Conservation (phyloP, 108 stramenopile genomes). For the Cyclostephanos invisitatus region DNA sequence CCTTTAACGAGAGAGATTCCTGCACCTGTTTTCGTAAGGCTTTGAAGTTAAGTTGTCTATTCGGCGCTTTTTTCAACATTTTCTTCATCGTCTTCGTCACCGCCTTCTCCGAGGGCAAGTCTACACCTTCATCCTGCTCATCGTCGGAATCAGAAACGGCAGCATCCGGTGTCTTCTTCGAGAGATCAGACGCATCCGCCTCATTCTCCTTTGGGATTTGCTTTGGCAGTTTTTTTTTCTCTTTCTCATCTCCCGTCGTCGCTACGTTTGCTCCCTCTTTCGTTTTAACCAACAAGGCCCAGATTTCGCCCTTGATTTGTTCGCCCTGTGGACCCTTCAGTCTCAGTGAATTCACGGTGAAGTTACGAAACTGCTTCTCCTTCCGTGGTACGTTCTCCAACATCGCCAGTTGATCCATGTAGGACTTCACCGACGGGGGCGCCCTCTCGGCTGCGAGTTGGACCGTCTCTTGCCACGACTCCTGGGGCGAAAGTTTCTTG, state of each 20-base stretch:
- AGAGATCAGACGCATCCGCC: neutral
- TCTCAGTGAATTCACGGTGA: conserved; percentile 80
- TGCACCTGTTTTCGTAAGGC: conserved; percentile 54
- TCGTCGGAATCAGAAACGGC: conserved; percentile 17
- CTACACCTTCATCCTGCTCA: conserved; percentile 24
- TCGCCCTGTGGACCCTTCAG: conserved; percentile 51
- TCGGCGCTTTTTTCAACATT: conserved; percentile 74
- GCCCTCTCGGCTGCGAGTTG: conserved; percentile 51
- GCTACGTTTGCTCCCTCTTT: conserved; percentile 31
- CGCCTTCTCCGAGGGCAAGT: conserved; percentile 35
- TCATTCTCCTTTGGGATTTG: conserved; percentile 21
- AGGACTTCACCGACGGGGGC: conserved; percentile 55
- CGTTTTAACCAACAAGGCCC: conserved; percentile 66
- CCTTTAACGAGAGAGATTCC: conserved; percentile 27
- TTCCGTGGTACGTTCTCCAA: conserved; percentile 87
- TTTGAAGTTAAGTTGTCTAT: conserved; percentile 66
- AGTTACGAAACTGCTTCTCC: conserved; percentile 91
- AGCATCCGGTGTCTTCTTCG: neutral
- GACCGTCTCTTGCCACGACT: conserved; percentile 78
- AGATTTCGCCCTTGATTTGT: conserved; percentile 62
- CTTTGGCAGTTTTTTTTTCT: conserved; percentile 31
- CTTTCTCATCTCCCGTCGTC: conserved; percentile 33
- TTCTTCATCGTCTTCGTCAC: conserved; percentile 67
- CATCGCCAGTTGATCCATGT: conserved; percentile 59
- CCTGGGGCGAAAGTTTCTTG: conserved; percentile 67